Evolutionary conservation across 1,139 yeast genomes (phyloP).

Genomic region (Debaryomyces udenii): DNA sequence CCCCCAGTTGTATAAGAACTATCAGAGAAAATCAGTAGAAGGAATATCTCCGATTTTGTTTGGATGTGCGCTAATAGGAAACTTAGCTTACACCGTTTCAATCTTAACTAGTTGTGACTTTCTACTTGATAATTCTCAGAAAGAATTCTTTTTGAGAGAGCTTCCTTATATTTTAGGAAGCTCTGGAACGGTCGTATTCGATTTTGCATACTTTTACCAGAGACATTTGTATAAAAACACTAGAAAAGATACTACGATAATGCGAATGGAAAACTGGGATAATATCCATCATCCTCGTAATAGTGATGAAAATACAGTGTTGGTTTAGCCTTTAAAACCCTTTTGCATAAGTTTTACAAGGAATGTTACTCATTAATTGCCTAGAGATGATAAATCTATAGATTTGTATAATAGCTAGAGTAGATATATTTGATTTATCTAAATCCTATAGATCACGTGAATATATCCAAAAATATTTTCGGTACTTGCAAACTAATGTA

Average conservation of each 20-base stretch:
- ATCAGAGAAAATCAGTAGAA: slow-evolving; percentile 73
- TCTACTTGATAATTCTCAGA: slow-evolving; percentile 33
- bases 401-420: slow-evolving; percentile 3
- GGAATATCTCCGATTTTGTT: slow-evolving; percentile 84
- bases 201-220: slow-evolving; percentile 74
- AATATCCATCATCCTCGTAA: background rate
- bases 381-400: background rate
- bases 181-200: slow-evolving; percentile 83
- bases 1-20: slow-evolving; percentile 83
- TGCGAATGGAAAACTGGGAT: slow-evolving; percentile 32
- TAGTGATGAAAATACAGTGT: background rate
- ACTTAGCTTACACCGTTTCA: slow-evolving; percentile 77
- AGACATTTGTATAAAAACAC: slow-evolving; percentile 38
- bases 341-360: background rate
- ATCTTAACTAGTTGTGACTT: slow-evolving; percentile 58
- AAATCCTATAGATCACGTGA: slow-evolving; percentile 6
- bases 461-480: slow-evolving; percentile 7
- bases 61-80: slow-evolving; percentile 77
- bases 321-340: background rate
- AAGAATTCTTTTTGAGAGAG: slow-evolving; percentile 62
- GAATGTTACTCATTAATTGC: background rate
- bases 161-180: slow-evolving; percentile 85
- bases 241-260: slow-evolving; percentile 29
- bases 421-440: background rate
- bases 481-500: too few species aligned